Base-by-base conservation (phyloP, 768 basidiomycete genomes). In the Boletus edulis region DNA sequence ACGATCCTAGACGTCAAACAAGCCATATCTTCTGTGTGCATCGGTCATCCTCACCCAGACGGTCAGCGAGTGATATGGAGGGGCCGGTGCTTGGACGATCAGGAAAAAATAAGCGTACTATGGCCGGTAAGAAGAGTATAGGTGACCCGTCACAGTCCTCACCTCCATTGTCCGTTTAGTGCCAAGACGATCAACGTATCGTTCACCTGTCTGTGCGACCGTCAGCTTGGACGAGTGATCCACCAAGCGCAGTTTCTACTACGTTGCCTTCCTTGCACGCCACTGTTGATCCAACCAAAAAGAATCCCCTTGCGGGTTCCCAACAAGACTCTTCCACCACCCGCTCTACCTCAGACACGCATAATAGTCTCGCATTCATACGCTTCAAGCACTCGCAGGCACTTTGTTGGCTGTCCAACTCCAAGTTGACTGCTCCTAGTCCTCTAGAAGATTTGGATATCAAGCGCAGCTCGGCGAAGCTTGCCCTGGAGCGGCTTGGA, bases 171-270 rank as follows among this genome's bases (percentile, higher is more conserved):
- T 46, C 22, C 27, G 15, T 41, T 45, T 63, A 89, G 88, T 72
- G 73, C 42, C 69, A 73, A 39, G 79, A 80, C 52, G 85, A 86
- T 49, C 77, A 81, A 24, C 81, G 79, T 41, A 76, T 84, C 52
- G 74, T 91, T 41, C 90, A 91, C 70, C 76, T 92, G 20, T 85
- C 88, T 14, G 89, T 92, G n/a, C 85, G 86, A 65, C 86, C 87
- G 22, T 86, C 86, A 27, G 86, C 86, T 50, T 92, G 90, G 90
- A 76, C 78, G 39, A 71, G 77, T 22, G 57, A 70, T 13, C 85
- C 86, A 27, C 85, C 82, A 13, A 70, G 68, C 38, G 57, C 66
- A 5, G 24, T 40, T 24, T 24, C 40, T 31, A 59, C 68, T 1
- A 51, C 65, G 39, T 46, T 61, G 10, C 24, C 54, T 34, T 59